Evolutionary conservation across 139 green algal genomes (phyloP).

Genomic region (Volvox reticuliferus): DNA sequence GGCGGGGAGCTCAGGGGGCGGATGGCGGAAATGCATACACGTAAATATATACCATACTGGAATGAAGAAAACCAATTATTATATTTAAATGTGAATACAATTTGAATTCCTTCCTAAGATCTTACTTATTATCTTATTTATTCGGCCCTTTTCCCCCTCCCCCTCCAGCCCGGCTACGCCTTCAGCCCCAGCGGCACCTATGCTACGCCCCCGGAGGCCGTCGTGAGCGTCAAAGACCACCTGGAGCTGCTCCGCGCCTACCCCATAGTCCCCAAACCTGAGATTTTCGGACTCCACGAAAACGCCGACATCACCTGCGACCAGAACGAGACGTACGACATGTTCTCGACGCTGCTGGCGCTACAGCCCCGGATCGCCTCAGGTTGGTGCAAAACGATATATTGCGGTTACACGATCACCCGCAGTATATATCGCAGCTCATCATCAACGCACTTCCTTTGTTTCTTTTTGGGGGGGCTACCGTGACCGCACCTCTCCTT

Average conservation of each 20-base stretch:
- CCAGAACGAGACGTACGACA: slow-evolving; percentile 86
- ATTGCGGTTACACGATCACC: no score
- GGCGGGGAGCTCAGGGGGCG: neutral
- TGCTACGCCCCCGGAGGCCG: slow-evolving; percentile 25
- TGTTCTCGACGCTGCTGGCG: slow-evolving; percentile 81
- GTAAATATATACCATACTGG: no score
- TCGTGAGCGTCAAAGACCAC: slow-evolving; percentile 13
- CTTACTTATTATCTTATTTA: no score
- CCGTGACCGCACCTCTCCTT: no score
- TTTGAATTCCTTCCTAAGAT: no score
- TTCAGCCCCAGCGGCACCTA: slow-evolving; percentile 64
- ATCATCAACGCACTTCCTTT: no score
- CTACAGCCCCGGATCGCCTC: slow-evolving; percentile 79
- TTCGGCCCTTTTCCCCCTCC: neutral
- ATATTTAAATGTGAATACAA: no score
- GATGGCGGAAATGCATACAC: no score
- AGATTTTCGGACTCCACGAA: slow-evolving; percentile 86
- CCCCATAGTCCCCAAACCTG: slow-evolving; percentile 71
- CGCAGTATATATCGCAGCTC: no score
- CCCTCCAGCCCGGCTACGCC: slow-evolving; percentile 36
- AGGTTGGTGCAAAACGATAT: slow-evolving; percentile 47
- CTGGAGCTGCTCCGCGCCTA: slow-evolving; percentile 55
- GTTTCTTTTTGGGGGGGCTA: no score
- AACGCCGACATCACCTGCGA: slow-evolving; percentile 88
- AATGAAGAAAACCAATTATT: no score